Evolutionary conservation across 1,139 yeast genomes (phyloP), one percentile per base, ranked within the genome.

Genomic region (Suhomyces atakaporum): DNA sequence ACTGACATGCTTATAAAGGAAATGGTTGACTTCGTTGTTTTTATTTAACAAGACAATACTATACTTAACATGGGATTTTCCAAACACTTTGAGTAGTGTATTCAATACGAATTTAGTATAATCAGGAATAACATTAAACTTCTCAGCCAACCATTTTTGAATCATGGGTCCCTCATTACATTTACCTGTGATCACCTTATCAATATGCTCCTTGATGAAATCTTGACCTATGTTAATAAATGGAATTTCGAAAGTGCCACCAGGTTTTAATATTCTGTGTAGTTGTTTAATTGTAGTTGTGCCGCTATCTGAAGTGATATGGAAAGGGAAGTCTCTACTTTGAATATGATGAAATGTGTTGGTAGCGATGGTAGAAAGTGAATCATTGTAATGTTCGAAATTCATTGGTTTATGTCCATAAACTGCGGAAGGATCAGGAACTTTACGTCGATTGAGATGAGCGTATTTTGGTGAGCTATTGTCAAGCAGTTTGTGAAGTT

Each of bases 261-360:
- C 74, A 2, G 46, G 51, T 38, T 61, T 62, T 34, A 71, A 54
- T 14, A 70, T 56, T 34, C 77, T 51, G 39, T 60, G 44, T 37
- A 69, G 68, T 42, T 70, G 72, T 3, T 45, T 33, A 3, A 70
- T 35, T 3, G 67, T 43, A 0, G 58, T 53, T 18, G 43, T 52
- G 38, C 53, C 54, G 38, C 64, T 68, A 1, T 44, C 27, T 15
- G 50, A 46, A 3, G 62, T 59, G 6, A 67, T 39, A 41, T 69
- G 73, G 7, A 63, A 47, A 7, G 55, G 43, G 16, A 69, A 47
- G 42, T 71, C 77, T 25, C 72, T 51, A 19, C 61, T 51, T 31
- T 67, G 74, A 26, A 71, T 55, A 23, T 63, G 42, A 36, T 68
- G 64, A 47, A 70, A 68, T 3, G 67, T 56, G 21, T 55, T 57